Conservation (phyloP, 179 eudicot species). For the Patellifolia procumbens region DNA sequence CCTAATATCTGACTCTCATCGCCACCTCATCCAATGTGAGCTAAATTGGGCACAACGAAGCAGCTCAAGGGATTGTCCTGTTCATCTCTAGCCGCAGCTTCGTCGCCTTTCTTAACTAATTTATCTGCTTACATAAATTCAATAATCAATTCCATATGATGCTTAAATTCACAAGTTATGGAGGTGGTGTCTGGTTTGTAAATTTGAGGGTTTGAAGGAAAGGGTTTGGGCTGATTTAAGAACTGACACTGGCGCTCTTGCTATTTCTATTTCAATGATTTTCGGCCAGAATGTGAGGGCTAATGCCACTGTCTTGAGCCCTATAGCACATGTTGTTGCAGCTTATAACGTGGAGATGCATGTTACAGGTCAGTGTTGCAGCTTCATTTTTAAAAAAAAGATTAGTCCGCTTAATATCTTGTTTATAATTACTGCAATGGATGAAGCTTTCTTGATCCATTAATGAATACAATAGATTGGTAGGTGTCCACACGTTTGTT, state of each 20-base stretch:
- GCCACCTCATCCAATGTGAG: too few relatives aligned
- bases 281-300: slow-evolving; percentile 61
- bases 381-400: background rate
- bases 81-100: too few relatives aligned
- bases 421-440: background rate
- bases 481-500: background rate
- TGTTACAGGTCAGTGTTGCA: slow-evolving; percentile 69
- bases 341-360: slow-evolving; percentile 77
- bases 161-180: too few relatives aligned
- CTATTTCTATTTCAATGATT: slow-evolving; percentile 74
- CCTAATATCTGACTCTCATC: too few relatives aligned
- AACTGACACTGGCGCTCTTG: slow-evolving; percentile 94
- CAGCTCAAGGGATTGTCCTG: too few relatives aligned
- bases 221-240: slow-evolving; percentile 97
- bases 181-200: slow-evolving; percentile 42
- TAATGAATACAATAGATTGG: background rate
- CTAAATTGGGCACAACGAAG: too few relatives aligned
- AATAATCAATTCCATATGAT: too few relatives aligned
- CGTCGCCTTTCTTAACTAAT: too few relatives aligned
- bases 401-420: too few relatives aligned
- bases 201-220: slow-evolving; percentile 38
- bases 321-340: slow-evolving; percentile 69
- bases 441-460: background rate
- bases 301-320: slow-evolving; percentile 76
- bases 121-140: too few relatives aligned